These are phyloP conservation scores for Poteriospumella lacustris DNA, from an alignment of 108 stramenopile genomes.

Conservation along the genomic window DNA sequence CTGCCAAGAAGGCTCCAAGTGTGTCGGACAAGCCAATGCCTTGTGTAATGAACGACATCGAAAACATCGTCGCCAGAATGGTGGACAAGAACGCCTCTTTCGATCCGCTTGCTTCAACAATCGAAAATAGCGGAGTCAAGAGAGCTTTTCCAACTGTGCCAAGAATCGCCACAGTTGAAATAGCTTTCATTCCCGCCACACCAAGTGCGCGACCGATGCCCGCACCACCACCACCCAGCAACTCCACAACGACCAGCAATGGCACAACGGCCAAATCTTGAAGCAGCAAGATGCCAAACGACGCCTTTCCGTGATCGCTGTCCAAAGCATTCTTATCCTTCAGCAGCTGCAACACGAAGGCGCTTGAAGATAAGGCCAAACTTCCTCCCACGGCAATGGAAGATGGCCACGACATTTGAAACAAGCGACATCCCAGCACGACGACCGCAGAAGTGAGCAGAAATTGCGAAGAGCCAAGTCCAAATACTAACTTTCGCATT, in stretches of 20 bases:
- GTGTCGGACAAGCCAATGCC: constrained; percentile 87
- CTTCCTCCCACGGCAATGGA: constrained; percentile 80
- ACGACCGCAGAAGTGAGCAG: constrained; percentile 63
- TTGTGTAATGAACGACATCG: constrained; percentile 87
- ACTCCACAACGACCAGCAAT: constrained; percentile 81
- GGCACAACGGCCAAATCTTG: constrained; percentile 93
- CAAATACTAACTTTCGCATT: constrained; percentile 87
- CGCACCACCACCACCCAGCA: constrained; percentile 75
- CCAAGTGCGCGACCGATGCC: constrained; percentile 72
- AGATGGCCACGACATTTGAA: constrained; percentile 66
- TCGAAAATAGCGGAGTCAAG: constrained; percentile 77
- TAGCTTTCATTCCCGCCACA: constrained; percentile 74
- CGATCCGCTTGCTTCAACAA: constrained; percentile 68
- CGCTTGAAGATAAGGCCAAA: constrained; percentile 72
- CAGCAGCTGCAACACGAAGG: constrained; percentile 88
- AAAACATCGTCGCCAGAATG: constrained; percentile 77
- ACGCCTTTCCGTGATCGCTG: constrained; percentile 81
- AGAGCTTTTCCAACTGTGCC: constrained; percentile 73
- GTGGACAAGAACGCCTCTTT: constrained; percentile 91
- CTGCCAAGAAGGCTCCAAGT: constrained; percentile 90
- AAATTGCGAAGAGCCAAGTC: constrained; percentile 79
- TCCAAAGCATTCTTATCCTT: constrained; percentile 87
- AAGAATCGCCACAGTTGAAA: constrained; percentile 73
- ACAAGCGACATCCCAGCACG: constrained; percentile 52
- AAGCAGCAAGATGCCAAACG: constrained; percentile 81